Evolutionary conservation across 768 basidiomycete genomes (phyloP), one percentile per base, ranked within the genome.

Genomic region (Tulasnella sp.): DNA sequence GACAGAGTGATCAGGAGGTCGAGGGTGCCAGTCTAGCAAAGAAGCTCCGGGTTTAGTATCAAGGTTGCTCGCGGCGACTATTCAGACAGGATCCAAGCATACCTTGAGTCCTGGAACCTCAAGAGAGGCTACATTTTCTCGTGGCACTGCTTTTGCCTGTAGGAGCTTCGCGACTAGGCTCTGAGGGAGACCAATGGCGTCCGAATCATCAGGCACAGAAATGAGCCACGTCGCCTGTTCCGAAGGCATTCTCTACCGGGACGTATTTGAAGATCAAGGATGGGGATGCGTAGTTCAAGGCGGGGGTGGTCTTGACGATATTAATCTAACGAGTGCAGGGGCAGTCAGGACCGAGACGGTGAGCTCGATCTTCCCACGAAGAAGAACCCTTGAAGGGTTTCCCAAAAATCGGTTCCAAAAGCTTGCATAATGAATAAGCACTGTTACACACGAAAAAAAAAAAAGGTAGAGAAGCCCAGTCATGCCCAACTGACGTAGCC

Each of bases 141-240:
- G 84, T 15, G 82, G 81, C 72, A 84, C 83, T 3, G 87, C 82
- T 82, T 88, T 90, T 19, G 88, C 86, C 76, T 88, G 87, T 12
- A 83, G 80, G 45, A 95, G 86, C 81, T 92, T 93, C 29, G 88
- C 82, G 12, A 85, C 80, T 22, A 94, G 81, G 78, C 93, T 91
- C 79, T 91, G 89, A 68, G 87, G 83, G 38, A 93, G 84, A 7
- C 90, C 90, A 77, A 93, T 92, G 0, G 93, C 87, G 80, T 97
- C 94, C 25, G 93, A 93, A 82, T 94, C 91, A 79, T 90, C 88
- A 15, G 96, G 96, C 2, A 93, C 89, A 58, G 95, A 87, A 78
- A 97, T 86, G 79, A 98, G 85, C 96, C 96, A 98, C 80, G 94
- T 96, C 79, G 93, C 92, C 83, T 96, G 91, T 86, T 97, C 96